phyloP scores from a whole-genome alignment of 495 filamentous ascomycete species.

The Penicillium herquei region DNA sequence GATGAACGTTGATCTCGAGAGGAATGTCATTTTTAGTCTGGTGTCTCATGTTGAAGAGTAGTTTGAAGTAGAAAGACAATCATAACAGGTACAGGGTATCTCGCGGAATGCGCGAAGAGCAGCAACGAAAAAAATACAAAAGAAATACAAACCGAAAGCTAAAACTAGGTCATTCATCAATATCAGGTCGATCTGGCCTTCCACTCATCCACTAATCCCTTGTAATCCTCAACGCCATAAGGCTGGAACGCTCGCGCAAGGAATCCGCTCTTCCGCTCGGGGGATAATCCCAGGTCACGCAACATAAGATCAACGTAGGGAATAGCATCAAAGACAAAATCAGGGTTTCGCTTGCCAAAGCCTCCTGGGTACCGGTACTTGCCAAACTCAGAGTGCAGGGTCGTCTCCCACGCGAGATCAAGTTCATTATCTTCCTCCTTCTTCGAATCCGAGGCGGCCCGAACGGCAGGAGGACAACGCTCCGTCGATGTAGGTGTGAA shows the following conservation, averaged over 20 bases:
- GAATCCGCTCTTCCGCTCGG: slow-evolving; percentile 41
- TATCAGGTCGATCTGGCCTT: slow-evolving; percentile 7
- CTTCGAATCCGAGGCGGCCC: slow-evolving; percentile 15
- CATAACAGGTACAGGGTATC: slow-evolving; percentile 10
- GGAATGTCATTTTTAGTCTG: too few species aligned
- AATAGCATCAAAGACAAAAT: slow-evolving; percentile 73
- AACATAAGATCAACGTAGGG: slow-evolving; percentile 77
- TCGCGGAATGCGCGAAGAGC: slow-evolving; percentile 10
- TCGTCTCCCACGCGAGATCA: slow-evolving; percentile 53
- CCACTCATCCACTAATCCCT: slow-evolving; percentile 59
- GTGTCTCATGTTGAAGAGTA: background rate
- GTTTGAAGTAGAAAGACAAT: background rate
- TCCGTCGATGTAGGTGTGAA: slow-evolving; percentile 29
- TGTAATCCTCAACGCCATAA: slow-evolving; percentile 62
- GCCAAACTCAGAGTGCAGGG: slow-evolving; percentile 65
- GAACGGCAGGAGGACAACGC: slow-evolving; percentile 21
- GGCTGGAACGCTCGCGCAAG: slow-evolving; percentile 52
- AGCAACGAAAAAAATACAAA: background rate
- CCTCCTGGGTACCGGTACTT: slow-evolving; percentile 67
- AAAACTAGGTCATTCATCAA: too few species aligned
- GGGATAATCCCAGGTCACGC: slow-evolving; percentile 58
- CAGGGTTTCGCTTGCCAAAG: slow-evolving; percentile 60
- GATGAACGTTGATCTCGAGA: too few species aligned
- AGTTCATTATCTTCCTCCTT: slow-evolving; percentile 18
- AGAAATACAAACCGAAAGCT: background rate